phyloP scores from a whole-genome alignment of 805 yeast species.

The Dipodascopsis uninucleata region DNA sequence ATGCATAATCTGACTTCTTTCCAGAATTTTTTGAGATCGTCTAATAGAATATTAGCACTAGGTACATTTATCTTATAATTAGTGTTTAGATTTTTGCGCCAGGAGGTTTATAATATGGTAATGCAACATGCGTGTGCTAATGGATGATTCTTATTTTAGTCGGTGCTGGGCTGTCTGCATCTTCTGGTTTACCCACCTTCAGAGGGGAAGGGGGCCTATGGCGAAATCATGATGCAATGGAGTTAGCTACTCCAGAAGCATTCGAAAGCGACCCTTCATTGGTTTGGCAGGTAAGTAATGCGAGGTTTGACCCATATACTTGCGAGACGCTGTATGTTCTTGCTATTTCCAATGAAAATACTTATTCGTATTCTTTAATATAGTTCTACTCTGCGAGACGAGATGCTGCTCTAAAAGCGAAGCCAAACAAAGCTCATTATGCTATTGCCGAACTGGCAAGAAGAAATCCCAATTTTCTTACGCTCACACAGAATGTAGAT shows the following conservation, averaged over 20 bases:
- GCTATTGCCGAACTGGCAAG: slow-evolving; percentile 63
- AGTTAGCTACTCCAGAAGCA: slow-evolving; percentile 89
- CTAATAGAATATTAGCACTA: slow-evolving; percentile 37
- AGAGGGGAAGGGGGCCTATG: slow-evolving; percentile 72
- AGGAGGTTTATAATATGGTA: not conserved
- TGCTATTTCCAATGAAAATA: slow-evolving; percentile 1
- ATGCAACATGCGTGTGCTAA: not conserved
- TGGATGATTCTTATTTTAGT: slow-evolving; percentile 5
- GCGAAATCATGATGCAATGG: slow-evolving; percentile 73
- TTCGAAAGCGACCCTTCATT: slow-evolving; percentile 76
- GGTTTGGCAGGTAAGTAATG: slow-evolving; percentile 73
- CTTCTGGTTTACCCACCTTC: slow-evolving; percentile 74
- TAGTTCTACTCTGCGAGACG: slow-evolving; percentile 63
- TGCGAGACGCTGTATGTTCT: too few species aligned
- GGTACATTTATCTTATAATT: slow-evolving; percentile 22
- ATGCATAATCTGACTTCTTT: slow-evolving; percentile 32
- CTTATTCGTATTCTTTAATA: not conserved
- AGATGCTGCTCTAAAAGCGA: slow-evolving; percentile 57
- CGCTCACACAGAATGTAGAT: slow-evolving; percentile 82
- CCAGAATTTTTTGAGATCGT: slow-evolving; percentile 35
- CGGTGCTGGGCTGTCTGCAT: slow-evolving; percentile 80
- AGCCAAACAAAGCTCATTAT: slow-evolving; percentile 70
- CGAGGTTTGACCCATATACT: too few species aligned
- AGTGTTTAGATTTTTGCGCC: not conserved
- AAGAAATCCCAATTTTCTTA: slow-evolving; percentile 46